These are phyloP conservation scores for Hypocreales sp. DNA, from an alignment of 2,329 filamentous ascomycete species.

Conservation along the genomic window DNA sequence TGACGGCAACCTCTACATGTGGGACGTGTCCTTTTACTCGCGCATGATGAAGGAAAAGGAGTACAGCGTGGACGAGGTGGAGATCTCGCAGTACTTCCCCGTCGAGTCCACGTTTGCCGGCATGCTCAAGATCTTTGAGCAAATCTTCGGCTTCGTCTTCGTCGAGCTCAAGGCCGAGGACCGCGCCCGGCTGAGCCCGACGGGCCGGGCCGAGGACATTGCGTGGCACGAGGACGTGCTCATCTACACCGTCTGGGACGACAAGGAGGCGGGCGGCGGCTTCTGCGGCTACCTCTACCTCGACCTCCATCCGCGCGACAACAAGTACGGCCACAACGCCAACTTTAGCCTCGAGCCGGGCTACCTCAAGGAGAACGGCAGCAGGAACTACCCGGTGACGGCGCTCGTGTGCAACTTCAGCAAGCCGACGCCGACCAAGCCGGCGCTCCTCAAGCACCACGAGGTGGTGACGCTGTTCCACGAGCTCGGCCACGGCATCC, in stretches of 20 bases:
- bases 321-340: constrained; percentile 74
- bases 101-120: constrained; percentile 55
- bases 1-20: constrained; percentile 63
- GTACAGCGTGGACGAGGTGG: constrained; percentile 63
- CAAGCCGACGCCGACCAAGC: constrained; percentile 62
- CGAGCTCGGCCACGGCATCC: constrained; percentile 56
- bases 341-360: constrained; percentile 73
- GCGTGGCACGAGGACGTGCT: constrained; percentile 75
- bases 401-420: constrained; percentile 77
- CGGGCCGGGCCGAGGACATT: constrained; percentile 54
- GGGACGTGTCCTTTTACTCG: constrained; percentile 72
- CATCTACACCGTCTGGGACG: constrained; percentile 71
- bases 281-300: constrained; percentile 77
- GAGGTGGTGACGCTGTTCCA: constrained; percentile 77
- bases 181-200: constrained; percentile 46
- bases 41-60: constrained; percentile 68
- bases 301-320: constrained; percentile 63
- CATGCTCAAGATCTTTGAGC: constrained; percentile 74
- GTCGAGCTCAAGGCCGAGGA: constrained; percentile 56
- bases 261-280: constrained; percentile 49
- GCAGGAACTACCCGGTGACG: constrained; percentile 60
- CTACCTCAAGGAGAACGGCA: constrained; percentile 50
- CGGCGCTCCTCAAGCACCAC: constrained; percentile 66
- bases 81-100: constrained; percentile 75
- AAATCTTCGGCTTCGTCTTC: constrained; percentile 67